Conservation (phyloP, 345 rosid species). For the Garcia nutans region DNA sequence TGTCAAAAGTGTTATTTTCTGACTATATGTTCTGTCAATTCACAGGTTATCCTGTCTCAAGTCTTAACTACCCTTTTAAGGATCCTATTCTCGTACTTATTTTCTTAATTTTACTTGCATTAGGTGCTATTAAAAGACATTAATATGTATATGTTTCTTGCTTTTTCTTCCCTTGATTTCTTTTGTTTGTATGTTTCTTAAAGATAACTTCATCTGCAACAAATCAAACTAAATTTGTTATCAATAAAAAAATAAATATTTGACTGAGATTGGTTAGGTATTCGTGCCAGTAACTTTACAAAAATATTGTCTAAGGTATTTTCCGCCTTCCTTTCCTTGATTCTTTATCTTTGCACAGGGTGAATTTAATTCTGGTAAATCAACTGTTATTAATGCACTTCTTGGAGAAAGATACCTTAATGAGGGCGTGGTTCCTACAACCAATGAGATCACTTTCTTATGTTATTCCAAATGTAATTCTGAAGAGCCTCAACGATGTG, state of each 20-base stretch:
- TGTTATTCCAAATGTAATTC: slow-evolving; percentile 61
- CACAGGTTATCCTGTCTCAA: not conserved
- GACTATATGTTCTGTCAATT: not conserved
- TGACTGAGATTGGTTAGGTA: not conserved
- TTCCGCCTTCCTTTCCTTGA: slow-evolving; percentile 1
- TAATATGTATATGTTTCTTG: not conserved
- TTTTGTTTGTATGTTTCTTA: not conserved
- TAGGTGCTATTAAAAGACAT: not conserved
- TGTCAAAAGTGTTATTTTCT: not conserved
- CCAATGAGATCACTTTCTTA: slow-evolving; percentile 89
- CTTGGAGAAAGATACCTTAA: slow-evolving; percentile 88
- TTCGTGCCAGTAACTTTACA: slow-evolving; percentile 14
- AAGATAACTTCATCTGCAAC: not conserved
- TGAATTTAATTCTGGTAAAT: slow-evolving; percentile 95
- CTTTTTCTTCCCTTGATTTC: not conserved
- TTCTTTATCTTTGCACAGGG: slow-evolving; percentile 49
- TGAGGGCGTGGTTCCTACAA: slow-evolving; percentile 92
- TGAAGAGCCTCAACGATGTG: slow-evolving; percentile 67
- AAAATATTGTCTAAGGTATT: slow-evolving; percentile 8
- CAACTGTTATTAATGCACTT: slow-evolving; percentile 89
- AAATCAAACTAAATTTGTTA: not conserved
- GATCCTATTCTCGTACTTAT: not conserved
- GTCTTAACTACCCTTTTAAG: not conserved
- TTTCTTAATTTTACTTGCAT: not conserved
- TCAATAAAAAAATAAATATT: not conserved